Conservation (phyloP, 441 rosid species). For the Francoa sonchifolia region DNA sequence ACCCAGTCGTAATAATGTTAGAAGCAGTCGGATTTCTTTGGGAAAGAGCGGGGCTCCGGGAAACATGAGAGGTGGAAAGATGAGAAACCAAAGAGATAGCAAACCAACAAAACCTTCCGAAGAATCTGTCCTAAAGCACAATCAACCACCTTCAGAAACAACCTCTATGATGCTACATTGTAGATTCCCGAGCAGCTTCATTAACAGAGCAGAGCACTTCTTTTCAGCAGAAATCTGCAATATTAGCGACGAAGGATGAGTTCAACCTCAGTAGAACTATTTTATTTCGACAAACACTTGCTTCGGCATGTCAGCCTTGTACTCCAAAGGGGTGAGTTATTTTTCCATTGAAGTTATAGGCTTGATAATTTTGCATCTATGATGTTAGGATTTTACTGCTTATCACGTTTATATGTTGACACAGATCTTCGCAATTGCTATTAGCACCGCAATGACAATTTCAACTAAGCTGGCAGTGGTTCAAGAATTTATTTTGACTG, state of each 20-base stretch:
- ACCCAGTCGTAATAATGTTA: conserved; percentile 28
- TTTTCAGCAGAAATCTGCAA: conserved; percentile 29
- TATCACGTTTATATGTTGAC: too few species aligned
- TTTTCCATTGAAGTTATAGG: too few species aligned
- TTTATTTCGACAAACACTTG: too few species aligned
- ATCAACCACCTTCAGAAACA: conserved; percentile 21
- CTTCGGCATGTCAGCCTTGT: too few species aligned
- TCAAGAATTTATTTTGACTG: too few species aligned
- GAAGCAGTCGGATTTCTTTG: conserved; percentile 18
- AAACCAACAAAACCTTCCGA: conserved; percentile 31
- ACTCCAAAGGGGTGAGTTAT: too few species aligned
- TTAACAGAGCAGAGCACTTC: conserved; percentile 52
- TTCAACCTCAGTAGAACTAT: background rate
- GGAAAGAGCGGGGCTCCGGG: conserved; percentile 30
- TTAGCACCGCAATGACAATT: too few species aligned
- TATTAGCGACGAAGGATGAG: conserved; percentile 9
- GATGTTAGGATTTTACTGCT: too few species aligned
- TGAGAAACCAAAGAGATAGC: conserved; percentile 39
- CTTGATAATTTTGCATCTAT: too few species aligned
- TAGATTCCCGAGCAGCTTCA: conserved; percentile 48
- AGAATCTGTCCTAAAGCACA: conserved; percentile 27
- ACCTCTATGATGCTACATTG: conserved; percentile 30
- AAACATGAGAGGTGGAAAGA: conserved; percentile 34
- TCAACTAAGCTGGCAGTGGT: too few species aligned
- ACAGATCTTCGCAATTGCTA: too few species aligned